These are phyloP conservation scores for Aegilops tauschii DNA, from an alignment of 176 grass and related monocot species.

Conservation along the genomic window DNA sequence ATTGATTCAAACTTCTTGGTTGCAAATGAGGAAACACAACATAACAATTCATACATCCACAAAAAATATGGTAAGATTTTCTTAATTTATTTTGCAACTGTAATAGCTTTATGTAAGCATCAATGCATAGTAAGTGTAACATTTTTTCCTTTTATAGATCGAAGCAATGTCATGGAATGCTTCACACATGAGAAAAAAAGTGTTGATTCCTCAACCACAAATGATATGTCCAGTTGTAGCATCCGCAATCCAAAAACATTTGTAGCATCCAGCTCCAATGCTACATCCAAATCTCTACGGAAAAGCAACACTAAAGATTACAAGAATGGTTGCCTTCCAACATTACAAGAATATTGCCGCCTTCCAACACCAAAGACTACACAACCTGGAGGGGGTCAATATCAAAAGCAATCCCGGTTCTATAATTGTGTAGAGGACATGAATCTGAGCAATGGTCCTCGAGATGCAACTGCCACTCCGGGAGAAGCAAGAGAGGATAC, in stretches of 20 bases:
- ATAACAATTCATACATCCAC: conserved; percentile 32
- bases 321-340: conserved; percentile 23
- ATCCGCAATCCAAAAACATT: conserved; percentile 4
- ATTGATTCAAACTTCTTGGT: conserved; percentile 31
- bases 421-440: conserved; percentile 23
- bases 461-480: conserved; percentile 21
- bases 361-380: conserved; percentile 16
- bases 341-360: background rate
- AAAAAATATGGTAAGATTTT: conserved; percentile 44
- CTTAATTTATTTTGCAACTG: background rate
- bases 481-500: conserved; percentile 23
- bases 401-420: conserved; percentile 16
- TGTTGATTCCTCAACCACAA: conserved; percentile 1
- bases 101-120: conserved; percentile 17
- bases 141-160: conserved; percentile 29
- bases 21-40: conserved; percentile 23
- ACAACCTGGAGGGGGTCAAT: background rate
- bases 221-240: conserved; percentile 4
- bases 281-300: conserved; percentile 15
- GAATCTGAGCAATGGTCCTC: conserved; percentile 5
- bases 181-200: conserved; percentile 23
- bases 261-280: conserved; percentile 26
- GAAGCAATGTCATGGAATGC: conserved; percentile 6
- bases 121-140: conserved; percentile 10
- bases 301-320: conserved; percentile 23